A percentile compares a stretch with the other conserved stretches of the same genome.
phyloP scores from a whole-genome alignment of 1,284 basidiomycete genomes.

The Mycocalia duriaeana region DNA sequence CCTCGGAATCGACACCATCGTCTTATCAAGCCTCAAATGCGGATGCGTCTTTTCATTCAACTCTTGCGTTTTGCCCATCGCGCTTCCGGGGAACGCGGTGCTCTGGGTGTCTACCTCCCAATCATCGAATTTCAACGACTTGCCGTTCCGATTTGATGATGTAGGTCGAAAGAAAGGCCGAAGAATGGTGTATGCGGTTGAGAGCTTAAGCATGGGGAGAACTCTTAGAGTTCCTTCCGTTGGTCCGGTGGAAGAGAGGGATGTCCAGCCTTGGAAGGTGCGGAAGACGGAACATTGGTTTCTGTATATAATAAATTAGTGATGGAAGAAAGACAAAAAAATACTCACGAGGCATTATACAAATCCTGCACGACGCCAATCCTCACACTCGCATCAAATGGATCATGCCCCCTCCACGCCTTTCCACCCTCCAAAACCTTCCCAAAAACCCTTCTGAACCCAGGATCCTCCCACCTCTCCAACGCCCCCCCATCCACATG shows the following conservation, averaged over 20 bases:
- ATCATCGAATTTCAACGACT: slow-evolving; percentile 38
- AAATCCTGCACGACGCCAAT: slow-evolving; percentile 53
- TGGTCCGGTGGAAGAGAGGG: slow-evolving; percentile 57
- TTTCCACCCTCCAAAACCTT: slow-evolving; percentile 46
- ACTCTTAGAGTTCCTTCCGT: slow-evolving; percentile 51
- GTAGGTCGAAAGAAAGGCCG: slow-evolving; percentile 67
- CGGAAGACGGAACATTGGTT: slow-evolving; percentile 72
- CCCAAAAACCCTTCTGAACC: slow-evolving; percentile 53
- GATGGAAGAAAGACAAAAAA: background rate
- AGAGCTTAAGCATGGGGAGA: slow-evolving; percentile 27
- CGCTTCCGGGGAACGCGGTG: slow-evolving; percentile 58
- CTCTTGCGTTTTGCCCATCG: slow-evolving; percentile 61
- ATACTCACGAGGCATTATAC: slow-evolving; percentile 45
- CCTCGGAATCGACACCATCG: slow-evolving; percentile 46
- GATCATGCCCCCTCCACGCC: slow-evolving; percentile 54
- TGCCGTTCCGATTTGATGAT: slow-evolving; percentile 10
- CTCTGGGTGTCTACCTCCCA: slow-evolving; percentile 63
- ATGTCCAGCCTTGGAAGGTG: slow-evolving; percentile 77
- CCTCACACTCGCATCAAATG: slow-evolving; percentile 49
- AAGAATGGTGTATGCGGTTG: slow-evolving; percentile 63
- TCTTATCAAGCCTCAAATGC: slow-evolving; percentile 55
- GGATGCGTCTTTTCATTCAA: slow-evolving; percentile 62
- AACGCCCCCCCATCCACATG: slow-evolving; percentile 76
- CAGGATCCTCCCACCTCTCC: slow-evolving; percentile 76
- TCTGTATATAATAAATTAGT: slow-evolving; percentile 21